These are phyloP conservation scores for Lagenaria siceraria DNA, from an alignment of 306 rosid genomes.

Conservation along the genomic window DNA sequence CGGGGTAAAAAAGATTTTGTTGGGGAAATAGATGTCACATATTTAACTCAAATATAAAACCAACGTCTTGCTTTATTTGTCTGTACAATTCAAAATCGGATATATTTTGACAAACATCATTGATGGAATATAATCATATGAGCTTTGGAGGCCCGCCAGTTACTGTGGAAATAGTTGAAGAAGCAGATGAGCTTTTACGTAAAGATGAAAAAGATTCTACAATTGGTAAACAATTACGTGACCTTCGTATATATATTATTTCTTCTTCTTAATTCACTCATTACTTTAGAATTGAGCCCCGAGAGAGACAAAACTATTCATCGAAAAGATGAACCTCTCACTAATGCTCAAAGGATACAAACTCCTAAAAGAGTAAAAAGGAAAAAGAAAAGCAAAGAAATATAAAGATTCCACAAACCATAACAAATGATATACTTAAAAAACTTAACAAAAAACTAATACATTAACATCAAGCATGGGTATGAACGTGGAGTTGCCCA, in stretches of 20 bases:
- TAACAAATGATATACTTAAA: too few relatives aligned
- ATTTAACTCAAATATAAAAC: neutral
- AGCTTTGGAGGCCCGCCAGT: constrained; percentile 82
- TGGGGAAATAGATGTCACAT: neutral
- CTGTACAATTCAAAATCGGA: constrained; percentile 28
- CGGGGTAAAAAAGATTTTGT: constrained; percentile 32
- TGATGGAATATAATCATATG: constrained; percentile 73
- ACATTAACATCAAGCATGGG: too few relatives aligned
- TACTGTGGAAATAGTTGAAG: constrained; percentile 53
- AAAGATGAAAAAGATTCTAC: constrained; percentile 48
- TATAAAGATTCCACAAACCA: too few relatives aligned
- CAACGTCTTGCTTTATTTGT: neutral
- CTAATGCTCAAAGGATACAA: too few relatives aligned
- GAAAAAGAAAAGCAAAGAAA: too few relatives aligned
- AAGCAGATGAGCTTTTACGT: constrained; percentile 45
- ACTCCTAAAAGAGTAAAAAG: too few relatives aligned
- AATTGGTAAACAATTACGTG: constrained; percentile 33
- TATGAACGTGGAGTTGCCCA: too few relatives aligned
- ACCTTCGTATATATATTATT: neutral
- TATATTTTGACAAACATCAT: constrained; percentile 47
- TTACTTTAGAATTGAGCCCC: neutral
- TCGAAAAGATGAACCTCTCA: too few relatives aligned
- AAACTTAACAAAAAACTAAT: too few relatives aligned
- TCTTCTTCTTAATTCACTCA: neutral
- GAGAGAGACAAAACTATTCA: too few relatives aligned